A percentile compares a stretch with the other conserved stretches of the same genome.
Conservation (phyloP, 2,329 filamentous ascomycete genomes). For the Pseudomassariella vexata region DNA sequence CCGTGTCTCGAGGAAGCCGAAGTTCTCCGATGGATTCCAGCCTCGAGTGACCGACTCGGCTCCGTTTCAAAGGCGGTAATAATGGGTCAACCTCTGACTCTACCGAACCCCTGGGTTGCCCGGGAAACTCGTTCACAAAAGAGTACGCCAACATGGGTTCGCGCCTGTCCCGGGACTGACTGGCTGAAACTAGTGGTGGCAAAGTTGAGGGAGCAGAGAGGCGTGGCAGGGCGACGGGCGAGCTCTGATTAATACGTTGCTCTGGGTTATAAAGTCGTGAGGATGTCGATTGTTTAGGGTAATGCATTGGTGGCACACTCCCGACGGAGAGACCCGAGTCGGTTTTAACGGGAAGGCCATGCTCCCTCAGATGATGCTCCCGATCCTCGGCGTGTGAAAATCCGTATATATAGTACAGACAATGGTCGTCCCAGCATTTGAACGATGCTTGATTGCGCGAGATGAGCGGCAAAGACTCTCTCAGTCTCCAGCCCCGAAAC, state of each 20-base stretch:
- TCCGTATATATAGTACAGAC: conserved; percentile 54
- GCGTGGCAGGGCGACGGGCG: conserved; percentile 35
- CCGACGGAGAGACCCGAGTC: conserved; percentile 39
- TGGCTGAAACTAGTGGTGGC: conserved; percentile 27
- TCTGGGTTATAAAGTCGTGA: conserved; percentile 23
- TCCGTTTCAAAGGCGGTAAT: conserved; percentile 49
- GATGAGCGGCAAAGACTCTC: conserved; percentile 29
- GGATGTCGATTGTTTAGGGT: conserved; percentile 26
- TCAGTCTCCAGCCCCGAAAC: conserved; percentile 32
- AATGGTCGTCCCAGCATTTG: conserved; percentile 51
- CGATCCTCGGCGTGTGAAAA: conserved; percentile 45
- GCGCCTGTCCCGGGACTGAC: conserved; percentile 31
- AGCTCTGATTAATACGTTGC: conserved; percentile 26
- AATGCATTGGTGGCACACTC: conserved; percentile 28
- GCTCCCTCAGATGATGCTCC: conserved; percentile 43
- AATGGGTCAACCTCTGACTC: conserved; percentile 46
- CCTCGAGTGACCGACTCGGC: conserved; percentile 44
- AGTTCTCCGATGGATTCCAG: conserved; percentile 54
- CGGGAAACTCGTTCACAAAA: conserved; percentile 32
- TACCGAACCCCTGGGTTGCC: conserved; percentile 30
- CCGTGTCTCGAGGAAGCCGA: conserved; percentile 39
- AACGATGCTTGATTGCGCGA: conserved; percentile 34
- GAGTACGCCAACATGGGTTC: conserved; percentile 34
- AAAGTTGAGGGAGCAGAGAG: conserved; percentile 27
- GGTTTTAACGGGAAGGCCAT: conserved; percentile 34